phyloP scores from a whole-genome alignment of 495 filamentous ascomycete species.

The Lepraria neglecta region DNA sequence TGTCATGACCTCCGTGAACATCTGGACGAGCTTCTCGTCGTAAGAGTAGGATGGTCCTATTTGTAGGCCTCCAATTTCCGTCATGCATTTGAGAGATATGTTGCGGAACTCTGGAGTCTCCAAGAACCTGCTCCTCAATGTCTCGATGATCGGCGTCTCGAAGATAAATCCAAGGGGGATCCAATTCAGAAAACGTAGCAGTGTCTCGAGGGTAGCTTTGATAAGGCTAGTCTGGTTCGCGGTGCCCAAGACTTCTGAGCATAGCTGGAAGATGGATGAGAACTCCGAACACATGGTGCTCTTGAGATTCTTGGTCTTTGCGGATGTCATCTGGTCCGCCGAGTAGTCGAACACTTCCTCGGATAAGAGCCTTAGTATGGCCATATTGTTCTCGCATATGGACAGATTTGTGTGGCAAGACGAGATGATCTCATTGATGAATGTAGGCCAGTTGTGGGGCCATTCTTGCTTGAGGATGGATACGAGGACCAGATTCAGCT shows the following conservation, averaged over 20 bases:
- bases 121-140: slow-evolving; percentile 80
- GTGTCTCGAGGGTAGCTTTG: slow-evolving; percentile 88
- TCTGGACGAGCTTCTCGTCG: slow-evolving; percentile 86
- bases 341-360: slow-evolving; percentile 99
- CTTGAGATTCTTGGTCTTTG: slow-evolving; percentile 92
- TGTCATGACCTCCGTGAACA: slow-evolving; percentile 94
- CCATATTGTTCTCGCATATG: slow-evolving; percentile 99
- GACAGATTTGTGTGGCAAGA: slow-evolving; percentile 90
- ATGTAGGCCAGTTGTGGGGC: slow-evolving; percentile 99
- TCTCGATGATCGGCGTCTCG: slow-evolving; percentile 94
- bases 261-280: slow-evolving; percentile 93
- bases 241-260: slow-evolving; percentile 82
- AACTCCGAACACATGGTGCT: slow-evolving; percentile 98
- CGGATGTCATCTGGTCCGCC: slow-evolving; percentile 95
- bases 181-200: slow-evolving; percentile 97
- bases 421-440: slow-evolving; percentile 98
- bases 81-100: slow-evolving; percentile 91
- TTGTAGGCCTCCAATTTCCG: slow-evolving; percentile 89
- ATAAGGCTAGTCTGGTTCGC: slow-evolving; percentile 83
- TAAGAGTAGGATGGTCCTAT: slow-evolving; percentile 73
- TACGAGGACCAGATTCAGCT: slow-evolving; percentile 94
- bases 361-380: slow-evolving; percentile 87
- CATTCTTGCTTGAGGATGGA: slow-evolving; percentile 98
- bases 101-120: slow-evolving; percentile 91
- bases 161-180: slow-evolving; percentile 98